Evolutionary conservation across 1,284 basidiomycete genomes (phyloP), one percentile per base, ranked within the genome.

Genomic region (Sporisorium exsertum): DNA sequence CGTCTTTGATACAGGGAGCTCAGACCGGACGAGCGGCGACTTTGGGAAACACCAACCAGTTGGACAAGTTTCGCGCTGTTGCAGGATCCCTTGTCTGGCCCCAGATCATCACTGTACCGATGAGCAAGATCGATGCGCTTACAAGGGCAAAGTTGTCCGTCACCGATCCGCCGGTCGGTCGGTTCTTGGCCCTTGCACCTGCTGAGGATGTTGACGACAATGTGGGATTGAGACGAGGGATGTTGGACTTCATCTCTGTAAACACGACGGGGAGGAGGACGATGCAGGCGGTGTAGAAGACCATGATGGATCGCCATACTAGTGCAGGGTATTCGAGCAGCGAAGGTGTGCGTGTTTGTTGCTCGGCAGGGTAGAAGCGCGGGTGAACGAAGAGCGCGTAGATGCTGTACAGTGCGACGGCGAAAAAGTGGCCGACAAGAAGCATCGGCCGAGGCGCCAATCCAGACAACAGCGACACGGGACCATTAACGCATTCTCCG

Each of bases 351-450:
- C 65, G 43, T 2, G 64, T 64, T 16, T 49, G 22, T 13, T 61
- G 24, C 22, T 74, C 74, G 20, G 50, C 40, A 3, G 47, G 37
- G 52, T 68, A 72, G 51, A 47, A 64, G 3, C 61, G 50, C 13
- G 67, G 73, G 43, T 72, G 75, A 1, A 90, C 91, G 86, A 97
- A 94, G 85, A 97, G 88, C 47, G 92, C 88, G 89, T 91, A 96
- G 81, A 96, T 93, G 13, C 92, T 90, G 87, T 97, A 98, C 74
- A 99, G 90, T 0, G 96, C 96, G 72, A 99, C 96, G 27, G 90
- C 88, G 88, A 97, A 99, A 88, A 99, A 99, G 88, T 99, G 96
- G 79, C 90, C 91, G 80, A 93, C 91, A 27, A 99, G 90, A 43
- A 94, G 87, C 27, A 90, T 75, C 0, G 94, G 94, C 22, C 91